Percentiles rank a stretch among this genome's conserved stretches.
Conservation (phyloP, 2,329 filamentous ascomycete genomes). For the Penicillium expansum region DNA sequence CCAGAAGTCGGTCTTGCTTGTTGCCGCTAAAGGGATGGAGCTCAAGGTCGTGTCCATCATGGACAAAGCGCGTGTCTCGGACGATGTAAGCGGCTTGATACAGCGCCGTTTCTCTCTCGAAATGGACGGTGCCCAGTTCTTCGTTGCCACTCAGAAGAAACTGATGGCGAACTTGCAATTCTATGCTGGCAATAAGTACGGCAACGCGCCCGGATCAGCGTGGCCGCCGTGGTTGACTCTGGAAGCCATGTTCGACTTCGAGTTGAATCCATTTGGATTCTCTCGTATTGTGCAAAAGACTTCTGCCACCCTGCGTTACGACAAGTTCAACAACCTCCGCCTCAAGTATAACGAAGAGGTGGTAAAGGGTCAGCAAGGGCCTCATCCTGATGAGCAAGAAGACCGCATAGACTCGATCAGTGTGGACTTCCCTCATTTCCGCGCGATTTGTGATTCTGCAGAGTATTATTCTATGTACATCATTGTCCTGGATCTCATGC, state of each 20-base stretch:
- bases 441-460: constrained; percentile 92
- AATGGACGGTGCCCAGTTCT: constrained; percentile 98
- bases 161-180: constrained; percentile 84
- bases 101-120: constrained; percentile 90
- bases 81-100: constrained; percentile 90
- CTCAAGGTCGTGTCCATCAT: constrained; percentile 96
- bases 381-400: constrained; percentile 54
- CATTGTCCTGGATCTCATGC: constrained; percentile 89
- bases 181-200: constrained; percentile 93
- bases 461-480: constrained; percentile 99
- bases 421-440: constrained; percentile 91
- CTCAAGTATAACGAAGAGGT: constrained; percentile 97
- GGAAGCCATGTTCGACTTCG: constrained; percentile 97
- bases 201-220: constrained; percentile 74
- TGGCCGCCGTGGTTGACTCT: constrained; percentile 99
- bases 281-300: constrained; percentile 95
- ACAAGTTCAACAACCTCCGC: constrained; percentile 96
- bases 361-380: constrained; percentile 54
- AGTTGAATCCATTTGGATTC: constrained; percentile 94
- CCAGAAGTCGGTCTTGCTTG: constrained; percentile 90
- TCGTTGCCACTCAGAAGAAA: constrained; percentile 90
- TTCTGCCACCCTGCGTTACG: constrained; percentile 87
- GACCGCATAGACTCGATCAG: constrained; percentile 92
- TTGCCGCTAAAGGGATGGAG: constrained; percentile 97
- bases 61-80: constrained; percentile 89